These are phyloP conservation scores for Metschnikowia sp. DNA, from an alignment of 805 yeast genomes.

Conservation along the genomic window DNA sequence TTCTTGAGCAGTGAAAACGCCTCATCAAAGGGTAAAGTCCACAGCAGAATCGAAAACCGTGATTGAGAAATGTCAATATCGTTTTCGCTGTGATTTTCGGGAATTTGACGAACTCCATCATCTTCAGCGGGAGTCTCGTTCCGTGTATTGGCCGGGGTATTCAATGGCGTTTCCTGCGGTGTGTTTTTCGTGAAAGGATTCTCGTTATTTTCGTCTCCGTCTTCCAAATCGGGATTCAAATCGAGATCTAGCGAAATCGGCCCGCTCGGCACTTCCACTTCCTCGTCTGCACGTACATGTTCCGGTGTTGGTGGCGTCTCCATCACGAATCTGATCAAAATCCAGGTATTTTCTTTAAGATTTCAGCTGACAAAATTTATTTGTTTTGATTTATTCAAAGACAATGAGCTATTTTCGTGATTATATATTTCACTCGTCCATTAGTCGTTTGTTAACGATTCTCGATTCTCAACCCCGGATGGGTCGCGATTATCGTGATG, in stretches of 20 bases:
- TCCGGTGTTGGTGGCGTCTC: constrained; percentile 33
- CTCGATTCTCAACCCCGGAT: too few relatives aligned
- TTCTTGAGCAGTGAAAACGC: constrained; percentile 17
- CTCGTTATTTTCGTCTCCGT: constrained; percentile 18
- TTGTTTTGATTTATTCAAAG: too few relatives aligned
- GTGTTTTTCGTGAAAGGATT: not conserved
- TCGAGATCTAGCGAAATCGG: constrained; percentile 25
- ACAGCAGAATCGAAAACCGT: constrained; percentile 3
- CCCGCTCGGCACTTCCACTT: constrained; percentile 28
- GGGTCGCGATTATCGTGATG: too few relatives aligned
- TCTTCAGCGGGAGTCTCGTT: not conserved
- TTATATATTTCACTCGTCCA: too few relatives aligned
- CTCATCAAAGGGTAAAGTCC: constrained; percentile 27
- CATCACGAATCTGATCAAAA: not conserved
- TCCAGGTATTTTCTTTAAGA: too few relatives aligned
- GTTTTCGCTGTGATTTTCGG: too few relatives aligned
- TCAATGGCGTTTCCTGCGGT: constrained; percentile 21
- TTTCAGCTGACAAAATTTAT: too few relatives aligned
- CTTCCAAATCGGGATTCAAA: constrained; percentile 39
- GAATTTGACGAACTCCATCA: too few relatives aligned
- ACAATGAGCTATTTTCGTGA: too few relatives aligned
- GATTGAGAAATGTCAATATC: not conserved
- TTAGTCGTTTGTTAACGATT: too few relatives aligned
- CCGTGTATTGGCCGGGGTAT: not conserved
- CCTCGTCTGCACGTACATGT: constrained; percentile 36